Conservation (phyloP, 805 yeast genomes). For the Kazachstania martiniae region DNA sequence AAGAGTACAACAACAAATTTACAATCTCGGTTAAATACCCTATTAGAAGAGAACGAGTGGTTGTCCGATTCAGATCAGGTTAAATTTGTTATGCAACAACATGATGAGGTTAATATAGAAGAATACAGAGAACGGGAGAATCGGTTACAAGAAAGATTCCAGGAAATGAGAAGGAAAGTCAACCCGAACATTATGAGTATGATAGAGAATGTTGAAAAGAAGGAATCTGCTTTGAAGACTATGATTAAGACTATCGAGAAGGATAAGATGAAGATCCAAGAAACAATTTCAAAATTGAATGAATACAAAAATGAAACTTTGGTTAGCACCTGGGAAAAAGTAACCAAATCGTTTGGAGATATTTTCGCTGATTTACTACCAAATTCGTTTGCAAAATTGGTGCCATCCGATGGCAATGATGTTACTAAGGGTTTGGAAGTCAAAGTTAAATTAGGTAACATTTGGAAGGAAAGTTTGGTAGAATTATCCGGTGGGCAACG, state of each 20-base stretch:
- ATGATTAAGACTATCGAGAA: constrained; percentile 83
- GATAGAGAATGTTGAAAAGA: constrained; percentile 86
- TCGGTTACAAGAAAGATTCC: constrained; percentile 46
- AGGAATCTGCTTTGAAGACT: constrained; percentile 60
- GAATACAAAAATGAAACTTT: constrained; percentile 78
- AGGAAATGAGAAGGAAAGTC: constrained; percentile 68
- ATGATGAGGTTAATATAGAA: constrained; percentile 51
- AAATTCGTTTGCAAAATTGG: constrained; percentile 80
- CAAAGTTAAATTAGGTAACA: constrained; percentile 76
- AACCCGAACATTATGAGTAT: constrained; percentile 80
- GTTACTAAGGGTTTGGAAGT: constrained; percentile 87
- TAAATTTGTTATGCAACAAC: constrained; percentile 44
- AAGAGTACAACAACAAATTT: constrained; percentile 30
- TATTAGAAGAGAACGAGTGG: constrained; percentile 60
- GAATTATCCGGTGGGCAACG: constrained; percentile 97
- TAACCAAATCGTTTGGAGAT: constrained; percentile 78
- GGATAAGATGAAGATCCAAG: constrained; percentile 82
- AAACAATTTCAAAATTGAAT: constrained; percentile 73
- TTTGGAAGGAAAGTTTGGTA: constrained; percentile 92
- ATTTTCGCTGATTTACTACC: constrained; percentile 85
- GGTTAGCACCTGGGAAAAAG: constrained; percentile 76
- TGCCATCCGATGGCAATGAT: constrained; percentile 67
- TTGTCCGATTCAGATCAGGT: constrained; percentile 53
- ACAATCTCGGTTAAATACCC: constrained; percentile 31
- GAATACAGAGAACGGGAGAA: constrained; percentile 49